Percentiles rank a stretch among this genome's conserved stretches.
Evolutionary conservation across 2,329 filamentous ascomycete genomes (phyloP).

Genomic region (Xylariales sp.): DNA sequence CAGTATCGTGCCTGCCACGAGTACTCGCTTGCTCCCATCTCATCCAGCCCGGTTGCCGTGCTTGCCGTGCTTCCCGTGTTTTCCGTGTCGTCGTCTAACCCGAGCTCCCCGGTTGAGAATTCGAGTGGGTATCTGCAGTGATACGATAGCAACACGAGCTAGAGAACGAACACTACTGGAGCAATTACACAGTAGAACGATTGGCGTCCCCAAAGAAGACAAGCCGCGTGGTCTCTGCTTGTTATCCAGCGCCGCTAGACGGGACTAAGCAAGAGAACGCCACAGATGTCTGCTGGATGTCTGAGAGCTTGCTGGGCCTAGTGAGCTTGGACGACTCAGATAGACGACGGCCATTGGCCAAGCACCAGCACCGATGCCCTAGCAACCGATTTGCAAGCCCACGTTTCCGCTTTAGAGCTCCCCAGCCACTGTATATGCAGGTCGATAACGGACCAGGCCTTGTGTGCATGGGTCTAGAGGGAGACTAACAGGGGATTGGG

Average conservation of each 20-base stretch:
- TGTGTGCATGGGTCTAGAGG: constrained; percentile 1
- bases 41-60: too few relatives aligned
- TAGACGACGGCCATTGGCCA: neutral
- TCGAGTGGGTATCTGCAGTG: too few relatives aligned
- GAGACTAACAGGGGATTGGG: constrained; percentile 1
- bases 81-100: too few relatives aligned
- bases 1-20: too few relatives aligned
- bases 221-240: neutral
- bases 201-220: neutral
- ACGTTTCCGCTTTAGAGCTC: constrained; percentile 3
- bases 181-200: too few relatives aligned
- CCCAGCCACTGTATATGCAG: neutral
- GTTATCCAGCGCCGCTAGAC: too few relatives aligned
- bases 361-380: neutral
- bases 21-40: too few relatives aligned
- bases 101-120: too few relatives aligned
- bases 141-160: too few relatives aligned
- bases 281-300: neutral
- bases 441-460: neutral
- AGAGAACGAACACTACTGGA: too few relatives aligned
- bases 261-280: too few relatives aligned
- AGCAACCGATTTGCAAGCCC: neutral
- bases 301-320: neutral
- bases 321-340: neutral
- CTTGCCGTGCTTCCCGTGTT: too few relatives aligned